Evolutionary conservation across 306 rosid genomes (phyloP).

Genomic region (Vigna radiata): DNA sequence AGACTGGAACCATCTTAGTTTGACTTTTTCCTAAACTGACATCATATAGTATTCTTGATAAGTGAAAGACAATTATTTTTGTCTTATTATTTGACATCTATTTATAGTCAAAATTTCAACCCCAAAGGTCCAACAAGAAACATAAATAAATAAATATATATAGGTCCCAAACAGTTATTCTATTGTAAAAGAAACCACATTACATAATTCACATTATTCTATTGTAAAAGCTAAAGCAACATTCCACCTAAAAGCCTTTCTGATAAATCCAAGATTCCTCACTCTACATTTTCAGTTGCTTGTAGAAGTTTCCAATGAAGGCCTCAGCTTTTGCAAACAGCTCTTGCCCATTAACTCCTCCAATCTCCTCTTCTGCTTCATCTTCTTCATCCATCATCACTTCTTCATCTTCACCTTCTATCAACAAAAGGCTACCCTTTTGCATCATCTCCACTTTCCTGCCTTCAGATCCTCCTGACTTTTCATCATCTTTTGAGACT

Average conservation of each 20-base stretch:
- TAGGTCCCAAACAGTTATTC: too few relatives aligned
- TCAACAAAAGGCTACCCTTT: too few relatives aligned
- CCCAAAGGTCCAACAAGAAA: too few relatives aligned
- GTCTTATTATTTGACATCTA: too few relatives aligned
- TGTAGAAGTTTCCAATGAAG: constrained; percentile 79
- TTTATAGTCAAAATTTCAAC: too few relatives aligned
- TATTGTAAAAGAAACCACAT: too few relatives aligned
- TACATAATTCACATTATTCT: constrained; percentile 1
- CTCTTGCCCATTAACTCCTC: constrained; percentile 64
- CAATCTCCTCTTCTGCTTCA: constrained; percentile 41
- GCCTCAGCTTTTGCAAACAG: constrained; percentile 70
- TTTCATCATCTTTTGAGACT: constrained; percentile 47
- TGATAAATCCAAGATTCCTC: constrained; percentile 75
- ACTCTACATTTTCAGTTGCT: constrained; percentile 85
- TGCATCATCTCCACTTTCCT: too few relatives aligned
- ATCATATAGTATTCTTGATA: too few relatives aligned
- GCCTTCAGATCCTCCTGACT: constrained; percentile 41
- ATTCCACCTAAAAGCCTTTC: constrained; percentile 44
- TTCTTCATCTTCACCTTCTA: constrained; percentile 53
- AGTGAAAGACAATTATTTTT: too few relatives aligned
- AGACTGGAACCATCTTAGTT: too few relatives aligned
- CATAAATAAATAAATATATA: too few relatives aligned
- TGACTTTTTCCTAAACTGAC: too few relatives aligned
- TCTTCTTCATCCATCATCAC: constrained; percentile 38
- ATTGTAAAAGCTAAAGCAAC: constrained; percentile 23